Evolutionary conservation across 139 green algal genomes (phyloP).

Genomic region (Parachlorella kessleri): DNA sequence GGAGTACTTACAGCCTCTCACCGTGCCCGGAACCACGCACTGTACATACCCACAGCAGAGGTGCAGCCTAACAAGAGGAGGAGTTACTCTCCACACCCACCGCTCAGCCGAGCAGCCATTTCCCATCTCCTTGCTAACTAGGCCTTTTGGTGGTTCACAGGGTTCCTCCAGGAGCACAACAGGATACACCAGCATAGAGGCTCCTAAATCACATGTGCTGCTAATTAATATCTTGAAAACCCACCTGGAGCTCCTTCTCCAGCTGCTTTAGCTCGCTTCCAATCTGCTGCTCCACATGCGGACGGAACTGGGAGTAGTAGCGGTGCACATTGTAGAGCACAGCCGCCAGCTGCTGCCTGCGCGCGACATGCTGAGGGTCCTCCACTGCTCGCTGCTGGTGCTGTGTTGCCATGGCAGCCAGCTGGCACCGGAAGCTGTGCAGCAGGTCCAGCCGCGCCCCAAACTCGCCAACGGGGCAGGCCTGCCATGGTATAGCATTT

Average conservation of each 20-base stretch:
- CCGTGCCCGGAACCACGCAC: not conserved
- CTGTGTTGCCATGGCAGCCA: slow-evolving; percentile 16
- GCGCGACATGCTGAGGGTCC: not conserved
- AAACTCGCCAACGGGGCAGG: slow-evolving; percentile 88
- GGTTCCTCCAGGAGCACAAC: too few species aligned
- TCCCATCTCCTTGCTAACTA: too few species aligned
- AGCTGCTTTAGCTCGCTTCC: slow-evolving; percentile 58
- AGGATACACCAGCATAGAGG: too few species aligned
- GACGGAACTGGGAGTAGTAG: slow-evolving; percentile 90
- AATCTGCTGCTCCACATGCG: slow-evolving; percentile 57
- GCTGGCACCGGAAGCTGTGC: slow-evolving; percentile 48
- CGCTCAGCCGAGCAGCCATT: too few species aligned
- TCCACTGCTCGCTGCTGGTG: too few species aligned
- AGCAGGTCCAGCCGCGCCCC: slow-evolving; percentile 80
- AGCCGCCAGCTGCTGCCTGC: slow-evolving; percentile 22
- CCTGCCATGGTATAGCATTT: too few species aligned
- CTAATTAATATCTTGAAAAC: too few species aligned
- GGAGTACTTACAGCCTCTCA: not conserved
- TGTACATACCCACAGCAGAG: too few species aligned
- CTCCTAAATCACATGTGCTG: too few species aligned
- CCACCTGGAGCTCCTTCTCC: slow-evolving; percentile 83
- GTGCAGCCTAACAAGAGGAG: too few species aligned
- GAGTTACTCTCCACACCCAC: too few species aligned
- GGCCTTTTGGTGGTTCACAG: too few species aligned
- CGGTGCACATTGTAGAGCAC: slow-evolving; percentile 72